phyloP scores from a whole-genome alignment of 306 rosid species.

The Vigna trinervia region DNA sequence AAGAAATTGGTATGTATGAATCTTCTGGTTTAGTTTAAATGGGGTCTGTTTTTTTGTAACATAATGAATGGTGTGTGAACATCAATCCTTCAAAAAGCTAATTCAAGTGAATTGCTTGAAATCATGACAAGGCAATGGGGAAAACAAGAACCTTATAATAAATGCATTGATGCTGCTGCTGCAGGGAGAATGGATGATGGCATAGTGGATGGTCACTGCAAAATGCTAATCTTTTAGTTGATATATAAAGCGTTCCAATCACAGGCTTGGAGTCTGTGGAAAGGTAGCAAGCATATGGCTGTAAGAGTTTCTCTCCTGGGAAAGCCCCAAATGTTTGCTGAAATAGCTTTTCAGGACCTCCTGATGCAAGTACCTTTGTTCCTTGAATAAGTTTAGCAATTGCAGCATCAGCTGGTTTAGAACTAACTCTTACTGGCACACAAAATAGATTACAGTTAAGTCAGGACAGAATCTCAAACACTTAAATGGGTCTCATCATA shows the following conservation, averaged over 20 bases:
- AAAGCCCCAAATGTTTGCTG: constrained; percentile 59
- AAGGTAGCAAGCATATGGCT: constrained; percentile 68
- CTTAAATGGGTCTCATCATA: not conserved
- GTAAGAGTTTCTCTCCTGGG: constrained; percentile 66
- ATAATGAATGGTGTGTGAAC: not conserved
- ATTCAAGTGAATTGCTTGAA: not conserved
- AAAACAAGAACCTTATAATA: constrained; percentile 68
- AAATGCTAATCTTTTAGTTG: constrained; percentile 72
- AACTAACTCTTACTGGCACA: constrained; percentile 59
- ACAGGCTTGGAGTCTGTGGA: constrained; percentile 71
- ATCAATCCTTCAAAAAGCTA: not conserved
- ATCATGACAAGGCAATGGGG: not conserved
- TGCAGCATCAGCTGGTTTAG: constrained; percentile 70
- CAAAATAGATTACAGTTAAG: constrained; percentile 16
- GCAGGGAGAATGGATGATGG: constrained; percentile 53
- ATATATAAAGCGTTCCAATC: constrained; percentile 68
- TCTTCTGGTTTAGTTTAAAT: not conserved
- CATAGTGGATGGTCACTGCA: constrained; percentile 73
- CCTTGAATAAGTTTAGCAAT: constrained; percentile 71
- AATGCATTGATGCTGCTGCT: constrained; percentile 42
- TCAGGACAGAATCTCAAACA: not conserved
- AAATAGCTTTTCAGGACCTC: constrained; percentile 71
- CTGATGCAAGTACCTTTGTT: constrained; percentile 63
- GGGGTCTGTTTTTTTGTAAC: not conserved
- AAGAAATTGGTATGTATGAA: not conserved